Conservation (phyloP, 2,329 filamentous ascomycete species). For the Sphaerulina vaccinii region DNA sequence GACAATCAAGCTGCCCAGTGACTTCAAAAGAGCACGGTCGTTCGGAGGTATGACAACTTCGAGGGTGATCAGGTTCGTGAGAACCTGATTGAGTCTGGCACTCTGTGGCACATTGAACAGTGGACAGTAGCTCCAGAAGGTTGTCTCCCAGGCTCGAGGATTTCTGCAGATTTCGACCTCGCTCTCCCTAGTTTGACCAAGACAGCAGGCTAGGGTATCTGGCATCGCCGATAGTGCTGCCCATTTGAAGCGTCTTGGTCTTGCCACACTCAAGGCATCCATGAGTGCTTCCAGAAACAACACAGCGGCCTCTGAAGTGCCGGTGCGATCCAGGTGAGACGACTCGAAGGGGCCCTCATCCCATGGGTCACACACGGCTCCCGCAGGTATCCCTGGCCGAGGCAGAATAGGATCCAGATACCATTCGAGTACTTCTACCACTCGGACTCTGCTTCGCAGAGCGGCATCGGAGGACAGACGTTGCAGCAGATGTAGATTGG, state of each 20-base stretch:
- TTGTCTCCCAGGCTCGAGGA: background rate
- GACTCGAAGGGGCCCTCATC: too few species aligned
- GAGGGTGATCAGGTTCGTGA: background rate
- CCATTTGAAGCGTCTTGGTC: background rate
- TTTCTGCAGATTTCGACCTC: background rate
- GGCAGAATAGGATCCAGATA: background rate
- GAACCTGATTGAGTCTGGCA: background rate
- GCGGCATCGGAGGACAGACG: background rate
- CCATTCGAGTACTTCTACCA: background rate
- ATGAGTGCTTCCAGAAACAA: background rate
- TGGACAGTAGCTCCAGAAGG: background rate
- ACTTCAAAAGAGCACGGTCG: background rate
- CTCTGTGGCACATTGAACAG: background rate
- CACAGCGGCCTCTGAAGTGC: too few species aligned
- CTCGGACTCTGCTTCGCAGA: background rate
- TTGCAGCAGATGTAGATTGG: background rate
- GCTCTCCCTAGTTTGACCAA: background rate
- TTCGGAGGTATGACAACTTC: background rate
- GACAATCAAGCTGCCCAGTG: background rate
- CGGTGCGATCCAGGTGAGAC: too few species aligned
- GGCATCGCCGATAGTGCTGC: background rate
- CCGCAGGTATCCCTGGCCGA: background rate
- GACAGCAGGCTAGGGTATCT: background rate
- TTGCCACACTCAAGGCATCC: background rate
- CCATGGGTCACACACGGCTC: background rate